Percentiles rank a stretch among this genome's conserved stretches.
These are phyloP conservation scores for Prunus campanulata DNA, from an alignment of 306 rosid species.

Conservation along the genomic window DNA sequence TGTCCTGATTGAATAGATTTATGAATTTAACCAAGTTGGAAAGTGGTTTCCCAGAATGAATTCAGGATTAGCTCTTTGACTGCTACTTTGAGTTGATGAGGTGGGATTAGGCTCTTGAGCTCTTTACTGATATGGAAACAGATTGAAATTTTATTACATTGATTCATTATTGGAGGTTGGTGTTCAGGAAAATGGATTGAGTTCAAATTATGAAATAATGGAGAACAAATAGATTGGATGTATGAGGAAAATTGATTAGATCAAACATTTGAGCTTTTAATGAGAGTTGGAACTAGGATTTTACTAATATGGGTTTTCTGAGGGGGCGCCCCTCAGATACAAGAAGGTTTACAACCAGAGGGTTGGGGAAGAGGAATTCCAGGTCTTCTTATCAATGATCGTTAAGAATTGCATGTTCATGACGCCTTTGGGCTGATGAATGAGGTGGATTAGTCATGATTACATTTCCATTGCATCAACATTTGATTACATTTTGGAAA, in stretches of 20 bases:
- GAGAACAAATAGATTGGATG: background rate
- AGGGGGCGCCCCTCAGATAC: background rate
- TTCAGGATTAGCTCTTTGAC: background rate
- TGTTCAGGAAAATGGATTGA: background rate
- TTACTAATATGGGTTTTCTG: background rate
- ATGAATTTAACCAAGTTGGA: background rate
- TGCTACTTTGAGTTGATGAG: background rate
- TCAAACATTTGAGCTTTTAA: background rate
- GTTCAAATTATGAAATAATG: background rate
- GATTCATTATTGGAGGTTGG: background rate
- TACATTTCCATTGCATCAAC: background rate
- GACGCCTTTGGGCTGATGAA: background rate
- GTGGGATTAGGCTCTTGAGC: background rate
- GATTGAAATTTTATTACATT: background rate
- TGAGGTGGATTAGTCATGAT: background rate
- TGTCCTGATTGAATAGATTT: background rate
- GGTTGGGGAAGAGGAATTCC: background rate
- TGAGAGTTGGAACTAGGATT: background rate
- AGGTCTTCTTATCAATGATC: background rate
- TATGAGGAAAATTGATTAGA: background rate
- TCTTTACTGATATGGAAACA: background rate
- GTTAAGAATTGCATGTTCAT: background rate
- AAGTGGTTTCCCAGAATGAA: background rate
- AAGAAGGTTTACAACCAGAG: background rate
- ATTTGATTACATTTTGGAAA: background rate